Conservation (phyloP, 2,329 filamentous ascomycete species). For the Botrytis byssoidea region DNA sequence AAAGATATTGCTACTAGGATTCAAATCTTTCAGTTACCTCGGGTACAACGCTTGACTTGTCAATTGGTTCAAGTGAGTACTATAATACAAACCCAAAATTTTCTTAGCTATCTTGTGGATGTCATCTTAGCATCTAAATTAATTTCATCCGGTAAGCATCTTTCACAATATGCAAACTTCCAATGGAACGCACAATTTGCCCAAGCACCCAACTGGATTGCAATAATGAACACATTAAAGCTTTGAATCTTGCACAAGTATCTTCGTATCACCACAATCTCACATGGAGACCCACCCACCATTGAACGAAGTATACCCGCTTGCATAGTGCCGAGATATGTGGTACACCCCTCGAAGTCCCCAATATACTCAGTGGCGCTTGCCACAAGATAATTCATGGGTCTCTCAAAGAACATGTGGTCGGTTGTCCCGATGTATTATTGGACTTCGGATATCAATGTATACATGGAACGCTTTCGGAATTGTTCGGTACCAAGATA, state of each 20-base stretch:
- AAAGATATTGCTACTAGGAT: background rate
- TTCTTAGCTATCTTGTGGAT: background rate
- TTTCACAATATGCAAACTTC: background rate
- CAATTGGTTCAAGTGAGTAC: background rate
- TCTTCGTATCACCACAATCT: background rate
- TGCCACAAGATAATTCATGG: background rate
- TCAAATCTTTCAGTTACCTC: background rate
- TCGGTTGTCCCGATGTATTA: slow-evolving; percentile 1
- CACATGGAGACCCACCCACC: background rate
- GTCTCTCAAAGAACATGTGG: slow-evolving; percentile 8
- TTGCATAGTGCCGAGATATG: slow-evolving; percentile 9
- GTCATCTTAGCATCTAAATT: background rate
- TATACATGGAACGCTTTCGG: background rate
- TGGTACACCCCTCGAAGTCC: background rate
- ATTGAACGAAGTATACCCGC: background rate
- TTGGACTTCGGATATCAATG: slow-evolving; percentile 2
- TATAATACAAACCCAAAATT: background rate
- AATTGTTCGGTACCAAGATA: background rate
- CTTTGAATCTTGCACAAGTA: background rate
- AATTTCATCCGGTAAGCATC: background rate
- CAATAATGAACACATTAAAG: background rate
- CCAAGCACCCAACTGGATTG: background rate
- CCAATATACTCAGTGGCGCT: slow-evolving; percentile 15
- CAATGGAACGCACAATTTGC: background rate
- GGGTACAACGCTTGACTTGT: background rate